These are phyloP conservation scores for Candida hungchunana DNA, from an alignment of 805 yeast species.

Conservation along the genomic window DNA sequence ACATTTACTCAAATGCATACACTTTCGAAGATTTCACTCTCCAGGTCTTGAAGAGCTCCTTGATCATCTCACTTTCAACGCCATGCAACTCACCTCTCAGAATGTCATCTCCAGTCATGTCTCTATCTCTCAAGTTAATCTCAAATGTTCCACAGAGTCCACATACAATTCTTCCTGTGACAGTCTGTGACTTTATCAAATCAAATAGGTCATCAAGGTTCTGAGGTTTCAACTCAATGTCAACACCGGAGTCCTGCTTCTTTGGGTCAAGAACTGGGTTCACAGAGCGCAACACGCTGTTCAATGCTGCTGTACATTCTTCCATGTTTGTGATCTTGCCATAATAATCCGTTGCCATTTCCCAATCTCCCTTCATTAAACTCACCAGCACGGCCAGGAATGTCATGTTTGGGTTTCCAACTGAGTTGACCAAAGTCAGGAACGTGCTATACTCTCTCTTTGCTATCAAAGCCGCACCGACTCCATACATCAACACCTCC, in stretches of 20 bases:
- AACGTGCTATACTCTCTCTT: slow-evolving; percentile 27
- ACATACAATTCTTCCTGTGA: slow-evolving; percentile 34
- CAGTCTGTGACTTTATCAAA: slow-evolving; percentile 24
- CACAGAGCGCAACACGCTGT: slow-evolving; percentile 16
- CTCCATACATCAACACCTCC: slow-evolving; percentile 17
- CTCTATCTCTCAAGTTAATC: slow-evolving; percentile 13
- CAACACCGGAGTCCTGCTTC: slow-evolving; percentile 8
- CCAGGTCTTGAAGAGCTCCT: slow-evolving; percentile 25
- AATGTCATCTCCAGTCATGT: slow-evolving; percentile 12
- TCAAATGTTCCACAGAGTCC: slow-evolving; percentile 33
- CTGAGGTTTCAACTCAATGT: slow-evolving; percentile 4
- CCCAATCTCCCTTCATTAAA: slow-evolving; percentile 25
- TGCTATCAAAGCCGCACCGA: slow-evolving; percentile 25
- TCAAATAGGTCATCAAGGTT: slow-evolving; percentile 23
- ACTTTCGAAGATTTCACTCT: slow-evolving; percentile 24
- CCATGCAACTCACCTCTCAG: slow-evolving; percentile 5
- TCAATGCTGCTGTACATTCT: slow-evolving; percentile 5
- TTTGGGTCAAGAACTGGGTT: slow-evolving; percentile 24
- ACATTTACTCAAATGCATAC: slow-evolving; percentile 32
- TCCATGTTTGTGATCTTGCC: slow-evolving; percentile 5
- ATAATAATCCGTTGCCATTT: slow-evolving; percentile 7
- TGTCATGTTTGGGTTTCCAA: slow-evolving; percentile 8
- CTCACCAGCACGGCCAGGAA: slow-evolving; percentile 21
- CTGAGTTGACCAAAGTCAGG: slow-evolving; percentile 22
- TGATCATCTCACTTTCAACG: slow-evolving; percentile 6